Conservation (phyloP, 2,329 filamentous ascomycete species). For the Ceratocystis huliohia region DNA sequence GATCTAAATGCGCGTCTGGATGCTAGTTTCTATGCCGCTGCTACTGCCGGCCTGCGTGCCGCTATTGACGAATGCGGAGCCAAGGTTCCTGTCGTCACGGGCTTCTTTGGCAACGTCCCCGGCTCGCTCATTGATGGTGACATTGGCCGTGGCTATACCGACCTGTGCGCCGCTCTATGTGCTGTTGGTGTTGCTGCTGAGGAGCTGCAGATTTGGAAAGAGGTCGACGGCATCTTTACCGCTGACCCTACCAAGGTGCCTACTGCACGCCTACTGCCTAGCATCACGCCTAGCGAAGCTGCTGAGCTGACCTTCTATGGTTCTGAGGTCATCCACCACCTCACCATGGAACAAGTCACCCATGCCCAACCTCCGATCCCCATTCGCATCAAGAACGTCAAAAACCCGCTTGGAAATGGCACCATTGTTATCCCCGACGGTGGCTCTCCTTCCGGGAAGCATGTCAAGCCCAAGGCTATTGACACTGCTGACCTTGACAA, state of each 20-base stretch:
- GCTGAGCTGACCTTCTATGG: constrained; percentile 91
- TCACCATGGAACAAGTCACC: constrained; percentile 95
- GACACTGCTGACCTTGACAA: neutral
- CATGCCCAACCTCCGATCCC: constrained; percentile 66
- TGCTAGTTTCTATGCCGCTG: constrained; percentile 55
- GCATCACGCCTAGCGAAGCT: constrained; percentile 87
- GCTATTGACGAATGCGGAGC: constrained; percentile 53
- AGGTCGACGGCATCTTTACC: constrained; percentile 89
- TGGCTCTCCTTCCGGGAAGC: constrained; percentile 35
- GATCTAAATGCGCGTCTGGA: constrained; percentile 48
- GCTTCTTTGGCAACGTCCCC: constrained; percentile 88
- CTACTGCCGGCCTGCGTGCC: constrained; percentile 47
- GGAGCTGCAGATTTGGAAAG: constrained; percentile 97
- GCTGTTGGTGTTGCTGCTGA: constrained; percentile 77
- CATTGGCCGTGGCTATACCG: constrained; percentile 90
- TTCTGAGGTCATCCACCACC: constrained; percentile 94
- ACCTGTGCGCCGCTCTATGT: constrained; percentile 83
- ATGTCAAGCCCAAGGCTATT: constrained; percentile 38
- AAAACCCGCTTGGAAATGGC: constrained; percentile 66
- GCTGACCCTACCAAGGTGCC: constrained; percentile 80
- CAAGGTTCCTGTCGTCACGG: constrained; percentile 68
- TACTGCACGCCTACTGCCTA: constrained; percentile 75
- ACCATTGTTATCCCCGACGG: constrained; percentile 74
- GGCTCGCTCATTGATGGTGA: constrained; percentile 78
- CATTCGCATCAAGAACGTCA: constrained; percentile 85